These are phyloP conservation scores for Neonectria neomacrospora DNA, from an alignment of 2,329 filamentous ascomycete species.

Conservation along the genomic window DNA sequence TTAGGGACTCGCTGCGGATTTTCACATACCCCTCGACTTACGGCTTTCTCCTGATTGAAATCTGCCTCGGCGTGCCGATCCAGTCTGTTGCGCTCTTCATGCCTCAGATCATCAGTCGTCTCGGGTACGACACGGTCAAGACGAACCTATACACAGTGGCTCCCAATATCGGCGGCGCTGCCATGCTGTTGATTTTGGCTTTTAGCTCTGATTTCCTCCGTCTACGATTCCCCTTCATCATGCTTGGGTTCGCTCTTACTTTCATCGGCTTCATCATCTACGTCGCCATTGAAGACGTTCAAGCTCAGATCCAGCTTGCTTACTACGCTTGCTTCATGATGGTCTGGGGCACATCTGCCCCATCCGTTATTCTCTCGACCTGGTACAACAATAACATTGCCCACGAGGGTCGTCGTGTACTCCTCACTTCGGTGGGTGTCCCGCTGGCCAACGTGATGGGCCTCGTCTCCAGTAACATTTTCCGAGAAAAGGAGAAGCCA, in stretches of 20 bases:
- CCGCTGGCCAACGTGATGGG: constrained; percentile 70
- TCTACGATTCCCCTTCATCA: constrained; percentile 80
- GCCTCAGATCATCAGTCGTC: constrained; percentile 63
- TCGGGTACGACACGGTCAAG: constrained; percentile 61
- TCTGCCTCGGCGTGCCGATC: constrained; percentile 69
- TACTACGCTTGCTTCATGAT: constrained; percentile 86
- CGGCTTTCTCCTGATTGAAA: constrained; percentile 63
- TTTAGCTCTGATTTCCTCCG: constrained; percentile 74
- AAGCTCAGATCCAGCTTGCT: constrained; percentile 69
- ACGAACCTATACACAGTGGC: constrained; percentile 86
- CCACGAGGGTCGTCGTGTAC: constrained; percentile 76
- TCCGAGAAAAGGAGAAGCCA: constrained; percentile 70
- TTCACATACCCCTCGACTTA: constrained; percentile 62
- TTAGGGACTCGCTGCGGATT: constrained; percentile 62
- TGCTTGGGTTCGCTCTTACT: constrained; percentile 77
- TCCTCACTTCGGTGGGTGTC: constrained; percentile 78
- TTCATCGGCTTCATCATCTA: constrained; percentile 84
- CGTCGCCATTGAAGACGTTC: constrained; percentile 75
- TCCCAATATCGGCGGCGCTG: constrained; percentile 79
- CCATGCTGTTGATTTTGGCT: constrained; percentile 77
- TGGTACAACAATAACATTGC: constrained; percentile 86
- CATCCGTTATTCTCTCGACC: constrained; percentile 73
- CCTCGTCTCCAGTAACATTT: constrained; percentile 75
- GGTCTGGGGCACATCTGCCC: constrained; percentile 81
- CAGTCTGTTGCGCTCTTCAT: constrained; percentile 66